phyloP scores from a whole-genome alignment of 352 stramenopile species.

The Pythium pyrilobum region DNA sequence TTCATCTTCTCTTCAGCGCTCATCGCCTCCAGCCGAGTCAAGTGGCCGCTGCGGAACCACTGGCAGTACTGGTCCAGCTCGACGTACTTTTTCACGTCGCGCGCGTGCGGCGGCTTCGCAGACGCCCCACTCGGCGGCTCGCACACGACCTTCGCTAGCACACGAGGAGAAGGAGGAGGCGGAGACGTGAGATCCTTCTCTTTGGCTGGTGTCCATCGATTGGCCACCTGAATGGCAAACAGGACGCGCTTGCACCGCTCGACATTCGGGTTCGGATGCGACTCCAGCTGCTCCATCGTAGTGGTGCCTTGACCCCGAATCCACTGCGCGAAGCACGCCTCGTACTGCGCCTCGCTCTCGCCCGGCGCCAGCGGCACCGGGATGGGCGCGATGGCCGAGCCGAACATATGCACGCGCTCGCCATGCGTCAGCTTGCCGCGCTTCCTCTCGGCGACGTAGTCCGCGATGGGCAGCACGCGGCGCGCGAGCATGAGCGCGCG shows the following conservation, averaged over 20 bases:
- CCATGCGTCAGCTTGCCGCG: neutral
- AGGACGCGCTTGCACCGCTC: too few species aligned
- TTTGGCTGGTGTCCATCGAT: too few species aligned
- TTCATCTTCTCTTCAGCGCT: neutral
- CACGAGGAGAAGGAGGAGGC: too few species aligned
- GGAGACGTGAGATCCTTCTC: too few species aligned
- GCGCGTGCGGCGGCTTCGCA: neutral
- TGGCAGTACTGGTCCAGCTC: conserved; percentile 6
- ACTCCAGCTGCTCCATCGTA: too few species aligned
- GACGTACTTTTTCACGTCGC: neutral
- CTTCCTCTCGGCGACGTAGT: neutral
- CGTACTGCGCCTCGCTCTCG: conserved; percentile 3
- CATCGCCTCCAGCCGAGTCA: neutral
- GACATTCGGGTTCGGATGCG: too few species aligned
- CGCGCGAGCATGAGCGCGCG: too few species aligned
- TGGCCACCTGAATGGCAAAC: too few species aligned
- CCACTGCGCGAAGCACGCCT: neutral
- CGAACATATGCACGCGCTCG: neutral
- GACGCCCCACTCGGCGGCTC: too few species aligned
- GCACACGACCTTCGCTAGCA: too few species aligned
- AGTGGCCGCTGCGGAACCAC: neutral
- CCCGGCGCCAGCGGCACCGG: neutral
- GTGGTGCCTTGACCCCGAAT: neutral
- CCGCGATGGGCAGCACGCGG: neutral
- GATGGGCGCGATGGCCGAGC: neutral